A percentile compares a stretch with the other conserved stretches of the same genome.
Conservation (phyloP, 1,284 basidiomycete species). For the Neotropicomus parvogracilis region DNA sequence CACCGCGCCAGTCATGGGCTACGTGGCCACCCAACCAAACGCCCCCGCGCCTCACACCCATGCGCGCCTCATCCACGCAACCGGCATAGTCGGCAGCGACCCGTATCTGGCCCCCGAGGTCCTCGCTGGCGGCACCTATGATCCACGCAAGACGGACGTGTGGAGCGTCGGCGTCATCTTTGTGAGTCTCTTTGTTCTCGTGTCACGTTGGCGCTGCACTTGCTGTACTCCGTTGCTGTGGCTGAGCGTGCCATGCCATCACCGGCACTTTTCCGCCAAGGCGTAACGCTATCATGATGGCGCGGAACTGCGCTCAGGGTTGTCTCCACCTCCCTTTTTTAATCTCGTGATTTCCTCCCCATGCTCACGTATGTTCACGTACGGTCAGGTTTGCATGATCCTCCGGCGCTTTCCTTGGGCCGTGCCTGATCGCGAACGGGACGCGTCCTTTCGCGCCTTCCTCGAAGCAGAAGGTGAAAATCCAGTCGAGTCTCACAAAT, state of each 20-base stretch:
- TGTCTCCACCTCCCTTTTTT: conserved; percentile 7
- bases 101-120: conserved; percentile 99
- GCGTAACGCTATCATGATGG: conserved; percentile 2
- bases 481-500: conserved; percentile 24
- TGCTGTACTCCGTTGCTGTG: not conserved
- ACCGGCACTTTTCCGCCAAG: conserved; percentile 1
- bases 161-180: conserved; percentile 99
- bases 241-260: not conserved
- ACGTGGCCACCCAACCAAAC: conserved; percentile 20
- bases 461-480: conserved; percentile 59
- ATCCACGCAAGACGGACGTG: conserved; percentile 96
- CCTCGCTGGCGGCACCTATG: conserved; percentile 64
- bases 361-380: conserved; percentile 17
- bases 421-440: conserved; percentile 92
- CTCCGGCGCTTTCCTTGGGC: conserved; percentile 98
- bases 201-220: not conserved
- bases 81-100: conserved; percentile 95
- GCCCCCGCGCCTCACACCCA: conserved; percentile 35
- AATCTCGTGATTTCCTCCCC: conserved; percentile 2
- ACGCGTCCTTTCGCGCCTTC: conserved; percentile 89
- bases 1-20: conserved; percentile 20
- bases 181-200: conserved; percentile 42
- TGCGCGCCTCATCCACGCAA: conserved; percentile 67
- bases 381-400: conserved; percentile 75
- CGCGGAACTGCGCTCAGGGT: not conserved